These are phyloP conservation scores for Quercus dentata DNA, from an alignment of 306 rosid genomes.

Conservation along the genomic window DNA sequence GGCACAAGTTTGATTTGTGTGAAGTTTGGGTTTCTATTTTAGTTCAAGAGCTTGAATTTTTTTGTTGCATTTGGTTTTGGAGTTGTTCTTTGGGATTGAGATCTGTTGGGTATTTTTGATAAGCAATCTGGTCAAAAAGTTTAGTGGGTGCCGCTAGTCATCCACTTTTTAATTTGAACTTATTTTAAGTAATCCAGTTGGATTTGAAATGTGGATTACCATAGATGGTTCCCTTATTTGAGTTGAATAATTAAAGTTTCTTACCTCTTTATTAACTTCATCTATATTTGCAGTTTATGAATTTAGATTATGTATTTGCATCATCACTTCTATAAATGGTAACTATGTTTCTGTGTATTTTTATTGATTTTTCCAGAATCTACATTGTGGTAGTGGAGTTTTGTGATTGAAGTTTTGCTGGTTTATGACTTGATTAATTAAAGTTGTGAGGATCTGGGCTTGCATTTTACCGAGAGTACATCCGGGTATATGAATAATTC, in stretches of 20 bases:
- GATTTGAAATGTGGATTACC: constrained; percentile 38
- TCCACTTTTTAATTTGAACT: constrained; percentile 17
- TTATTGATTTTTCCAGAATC: constrained; percentile 19
- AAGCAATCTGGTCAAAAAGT: constrained; percentile 22
- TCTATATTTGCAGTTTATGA: neutral
- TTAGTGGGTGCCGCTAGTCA: constrained; percentile 32
- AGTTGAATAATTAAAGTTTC: constrained; percentile 2
- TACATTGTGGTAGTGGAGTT: constrained; percentile 22
- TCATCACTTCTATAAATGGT: constrained; percentile 13
- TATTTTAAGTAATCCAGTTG: constrained; percentile 15
- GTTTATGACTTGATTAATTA: constrained; percentile 13
- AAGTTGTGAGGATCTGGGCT: constrained; percentile 16
- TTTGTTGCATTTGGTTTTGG: constrained; percentile 20
- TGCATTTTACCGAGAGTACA: constrained; percentile 13
- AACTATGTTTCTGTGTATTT: neutral
- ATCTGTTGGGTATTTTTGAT: constrained; percentile 43
- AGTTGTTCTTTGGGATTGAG: constrained; percentile 39
- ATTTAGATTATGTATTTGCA: neutral
- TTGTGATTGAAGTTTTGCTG: constrained; percentile 16
- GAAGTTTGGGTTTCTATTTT: constrained; percentile 40
- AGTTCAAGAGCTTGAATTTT: constrained; percentile 21
- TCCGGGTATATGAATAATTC: constrained; percentile 41
- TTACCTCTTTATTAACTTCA: neutral
- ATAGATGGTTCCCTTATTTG: constrained; percentile 27
- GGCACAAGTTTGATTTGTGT: constrained; percentile 29